Evolutionary conservation across 1,139 yeast genomes (phyloP).

Genomic region (Zygotorulaspora mrakii): DNA sequence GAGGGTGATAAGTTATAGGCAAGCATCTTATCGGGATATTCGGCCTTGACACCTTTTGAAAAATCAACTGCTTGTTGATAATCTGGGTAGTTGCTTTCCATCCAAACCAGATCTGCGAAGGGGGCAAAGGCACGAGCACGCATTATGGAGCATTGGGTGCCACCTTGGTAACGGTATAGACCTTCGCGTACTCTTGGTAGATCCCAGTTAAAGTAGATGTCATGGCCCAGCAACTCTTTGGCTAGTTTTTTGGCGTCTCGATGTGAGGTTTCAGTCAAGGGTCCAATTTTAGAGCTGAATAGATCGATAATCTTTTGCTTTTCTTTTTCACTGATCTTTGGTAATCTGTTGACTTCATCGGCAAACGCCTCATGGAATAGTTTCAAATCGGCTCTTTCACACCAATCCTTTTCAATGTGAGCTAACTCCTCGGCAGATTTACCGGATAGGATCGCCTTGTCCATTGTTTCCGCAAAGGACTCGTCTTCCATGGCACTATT

Average conservation of each 20-base stretch:
- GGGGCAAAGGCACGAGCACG: conserved; percentile 96
- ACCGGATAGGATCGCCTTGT: conserved; percentile 75
- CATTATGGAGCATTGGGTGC: conserved; percentile 96
- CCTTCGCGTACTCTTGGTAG: conserved; percentile 96
- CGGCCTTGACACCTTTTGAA: conserved; percentile 82
- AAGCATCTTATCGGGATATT: conserved; percentile 87
- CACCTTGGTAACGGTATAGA: conserved; percentile 93
- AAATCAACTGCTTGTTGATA: conserved; percentile 91
- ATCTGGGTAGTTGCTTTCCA: conserved; percentile 97
- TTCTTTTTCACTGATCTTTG: conserved; percentile 44
- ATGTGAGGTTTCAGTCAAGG: conserved; percentile 71
- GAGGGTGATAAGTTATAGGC: conserved; percentile 96
- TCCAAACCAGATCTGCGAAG: conserved; percentile 94
- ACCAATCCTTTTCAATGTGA: conserved; percentile 80
- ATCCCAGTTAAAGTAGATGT: conserved; percentile 92
- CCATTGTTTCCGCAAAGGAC: conserved; percentile 73
- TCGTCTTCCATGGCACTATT: conserved; percentile 62
- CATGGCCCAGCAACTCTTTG: conserved; percentile 72
- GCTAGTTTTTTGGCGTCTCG: conserved; percentile 80
- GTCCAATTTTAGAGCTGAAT: conserved; percentile 68
- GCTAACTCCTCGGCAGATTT: conserved; percentile 67
- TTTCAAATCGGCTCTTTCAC: conserved; percentile 75
- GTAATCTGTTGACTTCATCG: conserved; percentile 67
- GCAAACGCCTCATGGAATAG: conserved; percentile 89
- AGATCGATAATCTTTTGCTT: conserved; percentile 62